Percentiles rank a stretch among this genome's conserved stretches.
These are phyloP conservation scores for Apium graveolens DNA, from an alignment of 129 eudicot species.

Conservation along the genomic window DNA sequence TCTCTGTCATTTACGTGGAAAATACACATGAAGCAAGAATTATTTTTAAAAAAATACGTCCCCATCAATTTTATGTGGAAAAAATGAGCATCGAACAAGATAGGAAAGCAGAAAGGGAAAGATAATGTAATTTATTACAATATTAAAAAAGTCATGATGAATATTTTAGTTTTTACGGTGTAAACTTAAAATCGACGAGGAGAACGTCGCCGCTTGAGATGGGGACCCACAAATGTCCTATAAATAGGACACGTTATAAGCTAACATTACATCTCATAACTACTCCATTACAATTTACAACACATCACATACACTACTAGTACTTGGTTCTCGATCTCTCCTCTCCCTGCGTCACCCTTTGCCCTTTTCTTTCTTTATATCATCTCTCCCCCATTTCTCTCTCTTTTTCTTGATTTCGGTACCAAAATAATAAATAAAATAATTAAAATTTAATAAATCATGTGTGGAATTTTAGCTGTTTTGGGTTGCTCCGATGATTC, in stretches of 20 bases:
- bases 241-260: not conserved
- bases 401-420: not conserved
- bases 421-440: not conserved
- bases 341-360: not conserved
- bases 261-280: not conserved
- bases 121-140: not conserved
- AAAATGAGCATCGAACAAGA: not conserved
- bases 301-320: not conserved
- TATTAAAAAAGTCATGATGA: not conserved
- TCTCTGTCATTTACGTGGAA: not conserved
- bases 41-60: not conserved
- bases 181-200: not conserved
- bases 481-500: conserved; percentile 91
- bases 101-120: not conserved
- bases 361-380: not conserved
- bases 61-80: not conserved
- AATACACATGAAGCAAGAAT: not conserved
- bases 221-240: conserved; percentile 2
- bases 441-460: conserved; percentile 25
- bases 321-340: conserved; percentile 1
- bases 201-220: conserved; percentile 11
- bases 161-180: not conserved
- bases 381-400: not conserved
- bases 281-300: no score
- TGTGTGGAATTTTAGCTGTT: conserved; percentile 94